phyloP scores from a whole-genome alignment of 805 yeast genomes.

The Spathaspora hagerdaliae region DNA sequence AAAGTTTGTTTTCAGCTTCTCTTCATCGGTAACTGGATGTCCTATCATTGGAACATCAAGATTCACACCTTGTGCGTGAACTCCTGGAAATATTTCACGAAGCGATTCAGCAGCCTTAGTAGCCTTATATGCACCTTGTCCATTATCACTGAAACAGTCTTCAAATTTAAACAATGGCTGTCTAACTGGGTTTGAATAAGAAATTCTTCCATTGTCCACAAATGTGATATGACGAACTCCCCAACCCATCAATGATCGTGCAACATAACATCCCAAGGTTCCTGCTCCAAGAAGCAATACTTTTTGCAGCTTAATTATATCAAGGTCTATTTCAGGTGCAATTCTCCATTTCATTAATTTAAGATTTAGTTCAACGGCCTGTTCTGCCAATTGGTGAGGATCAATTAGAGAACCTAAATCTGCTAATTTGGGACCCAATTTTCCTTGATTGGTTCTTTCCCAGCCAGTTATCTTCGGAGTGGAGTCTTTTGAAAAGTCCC shows the following conservation, averaged over 20 bases:
- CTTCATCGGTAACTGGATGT: slow-evolving; percentile 67
- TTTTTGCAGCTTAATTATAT: slow-evolving; percentile 52
- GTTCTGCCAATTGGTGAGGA: slow-evolving; percentile 79
- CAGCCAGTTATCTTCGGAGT: slow-evolving; percentile 68
- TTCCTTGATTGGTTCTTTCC: slow-evolving; percentile 77
- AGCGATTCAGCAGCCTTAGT: slow-evolving; percentile 69
- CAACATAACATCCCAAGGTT: slow-evolving; percentile 88
- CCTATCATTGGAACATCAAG: slow-evolving; percentile 96
- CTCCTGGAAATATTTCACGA: slow-evolving; percentile 74
- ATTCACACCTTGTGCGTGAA: slow-evolving; percentile 55
- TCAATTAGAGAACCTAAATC: slow-evolving; percentile 79
- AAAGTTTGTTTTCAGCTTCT: slow-evolving; percentile 46
- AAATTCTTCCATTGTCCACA: slow-evolving; percentile 85
- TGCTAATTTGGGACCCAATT: slow-evolving; percentile 76
- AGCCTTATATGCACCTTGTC: slow-evolving; percentile 73
- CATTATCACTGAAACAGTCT: slow-evolving; percentile 68
- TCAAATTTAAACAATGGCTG: slow-evolving; percentile 81
- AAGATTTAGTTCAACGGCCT: slow-evolving; percentile 86
- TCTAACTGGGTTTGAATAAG: slow-evolving; percentile 92
- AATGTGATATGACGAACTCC: slow-evolving; percentile 83
- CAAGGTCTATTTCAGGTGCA: slow-evolving; percentile 76
- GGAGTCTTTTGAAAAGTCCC: slow-evolving; percentile 2
- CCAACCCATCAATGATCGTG: slow-evolving; percentile 89
- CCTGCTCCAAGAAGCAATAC: slow-evolving; percentile 92
- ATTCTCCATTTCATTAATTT: slow-evolving; percentile 97